Evolutionary conservation across 805 yeast genomes (phyloP), one percentile per base, ranked within the genome.

Genomic region (Lipomyces spencermartinsiae): DNA sequence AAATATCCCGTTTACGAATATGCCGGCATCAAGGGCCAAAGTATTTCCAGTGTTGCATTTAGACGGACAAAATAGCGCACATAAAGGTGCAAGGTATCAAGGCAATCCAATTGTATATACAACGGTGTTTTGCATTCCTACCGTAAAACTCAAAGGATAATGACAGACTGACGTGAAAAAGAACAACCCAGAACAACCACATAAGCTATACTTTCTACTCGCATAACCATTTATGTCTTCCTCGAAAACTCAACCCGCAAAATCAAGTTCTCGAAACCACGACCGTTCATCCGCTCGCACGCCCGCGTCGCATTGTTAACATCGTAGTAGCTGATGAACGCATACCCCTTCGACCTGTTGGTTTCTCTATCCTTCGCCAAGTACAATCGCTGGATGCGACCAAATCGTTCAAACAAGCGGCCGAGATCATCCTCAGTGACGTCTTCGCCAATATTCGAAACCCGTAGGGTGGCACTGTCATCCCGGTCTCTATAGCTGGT

Each of bases 291-390:
- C 71, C 78, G 78, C 71, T 90, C 88, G 80, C 90, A 83, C 62
- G 97, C 98, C 73, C 78, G 79, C 80, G 90, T 89, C 57, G 98
- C 99, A 73, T 81, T 82, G 66, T 80, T 79, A 76, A 87, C 87
- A 65, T 88, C 84, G 68, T 84, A 86, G 79, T 91, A 91, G 69
- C 94, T 89, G 73, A 93, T 96, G 80, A 92, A 95, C 5, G 98
- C 98, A 80, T 94, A 88, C 77, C 99, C 99, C 82, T 92, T 90
- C 58, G 97, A 91, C 80, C 89, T 89, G 73, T 97, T 95, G 34
- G 98, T 95, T 75, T 91, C 97, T 82, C 92, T 90, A 82, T 93
- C 91, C 83, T 91, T 90, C 68, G 93, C 93, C 67, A 95, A 84
- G 71, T 90, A 89, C 73, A 90, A 91, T 82, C 97, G 90, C 76